Evolutionary conservation across 1,284 basidiomycete genomes (phyloP), one percentile per base, ranked within the genome.

Genomic region (Ustilago curta): DNA sequence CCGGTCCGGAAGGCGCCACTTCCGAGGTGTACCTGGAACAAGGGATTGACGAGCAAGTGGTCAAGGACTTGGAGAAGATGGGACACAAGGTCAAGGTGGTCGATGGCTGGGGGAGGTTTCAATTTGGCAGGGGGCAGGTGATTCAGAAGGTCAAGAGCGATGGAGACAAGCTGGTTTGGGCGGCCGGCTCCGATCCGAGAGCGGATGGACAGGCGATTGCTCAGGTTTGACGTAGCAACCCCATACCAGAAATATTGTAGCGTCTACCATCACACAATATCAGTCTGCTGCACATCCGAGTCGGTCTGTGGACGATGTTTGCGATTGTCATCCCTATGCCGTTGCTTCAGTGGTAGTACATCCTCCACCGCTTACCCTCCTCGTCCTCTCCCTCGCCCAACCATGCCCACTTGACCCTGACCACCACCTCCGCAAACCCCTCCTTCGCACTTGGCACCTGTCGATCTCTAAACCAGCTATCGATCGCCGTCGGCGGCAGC

Each of bases 11-110:
- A 5, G 83, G 72, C 78, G 88, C 91, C 55, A 92, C 93, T 80
- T 91, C 91, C 65, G 90, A 92, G 73, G 91, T 97, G 5, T 94
- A 91, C 85, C 90, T 97, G 59, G 95, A 97, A 85, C 92, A 95
- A 31, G 91, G 90, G 0, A 91, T 97, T 59, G 87, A 87, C 87
- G 91, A 91, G 64, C 77, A 71, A 18, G 83, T 82, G 8, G 83
- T 83, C 9, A 77, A 78, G 12, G 54, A 74, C 60, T 70, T 85
- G 25, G 62, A 76, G 91, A 90, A 86, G 27, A 94, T 97, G 92
- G 95, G 96, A 0, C 96, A 98, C 83, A 89, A 92, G 76, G 91
- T 91, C 47, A 89, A 90, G 56, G 65, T 87, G 1, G 88, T 91
- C 1, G 86, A 81, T 9, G 92, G 91, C 0, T 91, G 90, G 83